These are phyloP conservation scores for Dothideomycetes sp. DNA, from an alignment of 2,329 filamentous ascomycete genomes.

Conservation along the genomic window DNA sequence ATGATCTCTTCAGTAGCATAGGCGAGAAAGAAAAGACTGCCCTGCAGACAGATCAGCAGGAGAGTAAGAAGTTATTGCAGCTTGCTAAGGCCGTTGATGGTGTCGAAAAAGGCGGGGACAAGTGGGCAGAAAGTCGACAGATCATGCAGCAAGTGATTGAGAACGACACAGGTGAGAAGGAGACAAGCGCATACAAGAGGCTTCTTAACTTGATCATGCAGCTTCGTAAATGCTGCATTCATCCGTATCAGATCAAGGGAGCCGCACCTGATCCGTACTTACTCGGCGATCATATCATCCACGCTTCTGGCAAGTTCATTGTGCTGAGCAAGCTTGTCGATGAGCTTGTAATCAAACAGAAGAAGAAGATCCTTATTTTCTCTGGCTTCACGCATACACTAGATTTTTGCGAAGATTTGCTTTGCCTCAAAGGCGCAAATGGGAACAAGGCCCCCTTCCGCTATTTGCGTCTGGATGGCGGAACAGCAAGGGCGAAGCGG, in stretches of 20 bases:
- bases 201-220: slow-evolving; percentile 47
- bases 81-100: slow-evolving; percentile 21
- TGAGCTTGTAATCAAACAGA: slow-evolving; percentile 36
- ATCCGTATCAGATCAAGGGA: slow-evolving; percentile 40
- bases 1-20: slow-evolving; percentile 40
- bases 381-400: slow-evolving; percentile 42
- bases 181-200: slow-evolving; percentile 22
- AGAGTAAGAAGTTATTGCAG: slow-evolving; percentile 15
- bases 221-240: slow-evolving; percentile 43
- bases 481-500: slow-evolving; percentile 35
- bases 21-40: slow-evolving; percentile 33
- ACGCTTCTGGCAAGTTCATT: slow-evolving; percentile 46
- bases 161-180: slow-evolving; percentile 19
- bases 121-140: slow-evolving; percentile 36
- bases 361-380: slow-evolving; percentile 48
- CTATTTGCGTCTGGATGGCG: slow-evolving; percentile 40
- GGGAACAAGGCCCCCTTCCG: slow-evolving; percentile 27
- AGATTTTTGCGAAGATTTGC: slow-evolving; percentile 41
- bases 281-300: slow-evolving; percentile 35
- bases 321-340: slow-evolving; percentile 41
- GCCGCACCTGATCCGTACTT: slow-evolving; percentile 36
- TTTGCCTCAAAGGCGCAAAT: slow-evolving; percentile 32
- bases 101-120: slow-evolving; percentile 22
- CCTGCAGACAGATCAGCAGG: slow-evolving; percentile 26
- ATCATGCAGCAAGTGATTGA: slow-evolving; percentile 29